phyloP scores from a whole-genome alignment of 1,139 yeast genomes.

The Yamadazyma songkhlaensis region DNA sequence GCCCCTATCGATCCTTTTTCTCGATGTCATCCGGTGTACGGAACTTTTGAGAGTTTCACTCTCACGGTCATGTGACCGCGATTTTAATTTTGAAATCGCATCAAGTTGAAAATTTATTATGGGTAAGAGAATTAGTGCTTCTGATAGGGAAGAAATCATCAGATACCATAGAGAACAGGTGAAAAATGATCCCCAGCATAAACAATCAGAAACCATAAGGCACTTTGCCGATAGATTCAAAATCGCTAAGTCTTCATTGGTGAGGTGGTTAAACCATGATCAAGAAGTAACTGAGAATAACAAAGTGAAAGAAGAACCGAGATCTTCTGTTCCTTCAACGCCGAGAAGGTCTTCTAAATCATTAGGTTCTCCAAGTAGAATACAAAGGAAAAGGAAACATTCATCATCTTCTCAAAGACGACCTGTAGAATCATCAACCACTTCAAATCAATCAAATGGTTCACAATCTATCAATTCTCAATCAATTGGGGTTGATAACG shows the following conservation, averaged over 20 bases:
- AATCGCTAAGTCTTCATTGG: slow-evolving; percentile 20
- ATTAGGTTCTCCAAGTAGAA: not conserved
- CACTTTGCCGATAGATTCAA: slow-evolving; percentile 16
- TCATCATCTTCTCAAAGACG: not conserved
- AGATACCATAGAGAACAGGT: slow-evolving; percentile 16
- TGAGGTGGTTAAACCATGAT: slow-evolving; percentile 19
- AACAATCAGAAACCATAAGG: slow-evolving; percentile 19
- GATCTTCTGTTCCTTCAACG: not conserved
- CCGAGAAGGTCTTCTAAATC: not conserved
- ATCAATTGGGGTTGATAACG: not conserved
- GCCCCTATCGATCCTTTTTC: too few relatives aligned
- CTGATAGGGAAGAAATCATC: slow-evolving; percentile 13
- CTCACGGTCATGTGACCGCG: slow-evolving; percentile 1
- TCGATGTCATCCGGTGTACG: too few relatives aligned
- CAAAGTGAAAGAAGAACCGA: not conserved
- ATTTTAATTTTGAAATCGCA: not conserved
- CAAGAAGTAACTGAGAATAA: not conserved
- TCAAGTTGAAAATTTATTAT: slow-evolving; percentile 1
- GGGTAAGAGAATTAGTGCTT: slow-evolving; percentile 7
- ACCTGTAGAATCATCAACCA: not conserved
- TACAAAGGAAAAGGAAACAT: not conserved
- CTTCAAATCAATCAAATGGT: not conserved
- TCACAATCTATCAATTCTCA: not conserved
- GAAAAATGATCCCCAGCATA: slow-evolving; percentile 16
- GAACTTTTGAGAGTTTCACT: too few relatives aligned